These are phyloP conservation scores for Cercospora zeae-maydis DNA, from an alignment of 2,329 filamentous ascomycete species.

Conservation along the genomic window DNA sequence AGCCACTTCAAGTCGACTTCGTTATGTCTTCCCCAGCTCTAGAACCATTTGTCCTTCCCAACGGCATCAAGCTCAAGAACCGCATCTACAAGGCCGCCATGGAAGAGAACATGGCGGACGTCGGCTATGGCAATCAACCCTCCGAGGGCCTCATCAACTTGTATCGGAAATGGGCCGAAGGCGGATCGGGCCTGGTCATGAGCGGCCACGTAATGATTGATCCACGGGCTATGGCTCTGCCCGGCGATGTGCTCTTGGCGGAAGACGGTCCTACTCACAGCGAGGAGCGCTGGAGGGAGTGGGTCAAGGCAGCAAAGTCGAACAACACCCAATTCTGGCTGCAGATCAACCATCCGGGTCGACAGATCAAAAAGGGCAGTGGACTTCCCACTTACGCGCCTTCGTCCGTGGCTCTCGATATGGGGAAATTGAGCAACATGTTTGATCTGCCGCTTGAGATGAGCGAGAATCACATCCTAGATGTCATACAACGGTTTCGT, in stretches of 20 bases:
- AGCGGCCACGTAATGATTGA: constrained; percentile 21
- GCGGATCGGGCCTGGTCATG: constrained; percentile 16
- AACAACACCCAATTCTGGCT: constrained; percentile 15
- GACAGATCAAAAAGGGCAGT: constrained; percentile 15
- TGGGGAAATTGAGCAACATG: constrained; percentile 12
- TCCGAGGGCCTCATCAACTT: constrained; percentile 12
- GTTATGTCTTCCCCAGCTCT: constrained; percentile 3
- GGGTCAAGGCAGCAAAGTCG: constrained; percentile 1
- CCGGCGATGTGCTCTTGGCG: constrained; percentile 13
- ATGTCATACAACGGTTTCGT: constrained; percentile 15
- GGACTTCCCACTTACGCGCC: constrained; percentile 15
- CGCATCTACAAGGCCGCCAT: constrained; percentile 23
- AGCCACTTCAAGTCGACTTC: neutral
- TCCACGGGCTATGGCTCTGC: constrained; percentile 9
- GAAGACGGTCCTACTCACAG: constrained; percentile 1
- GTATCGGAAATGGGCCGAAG: constrained; percentile 16
- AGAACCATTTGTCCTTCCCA: constrained; percentile 12
- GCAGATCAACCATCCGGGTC: constrained; percentile 22
- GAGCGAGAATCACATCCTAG: constrained; percentile 14
- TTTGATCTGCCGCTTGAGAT: constrained; percentile 16
- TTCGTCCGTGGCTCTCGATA: constrained; percentile 10
- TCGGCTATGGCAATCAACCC: constrained; percentile 7
- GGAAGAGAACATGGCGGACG: constrained; percentile 19
- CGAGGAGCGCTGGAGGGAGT: constrained; percentile 4
- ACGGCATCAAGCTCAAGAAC: constrained; percentile 19